phyloP scores from a whole-genome alignment of 2,329 filamentous ascomycete genomes.

The Aspergillus puulaauensis region DNA sequence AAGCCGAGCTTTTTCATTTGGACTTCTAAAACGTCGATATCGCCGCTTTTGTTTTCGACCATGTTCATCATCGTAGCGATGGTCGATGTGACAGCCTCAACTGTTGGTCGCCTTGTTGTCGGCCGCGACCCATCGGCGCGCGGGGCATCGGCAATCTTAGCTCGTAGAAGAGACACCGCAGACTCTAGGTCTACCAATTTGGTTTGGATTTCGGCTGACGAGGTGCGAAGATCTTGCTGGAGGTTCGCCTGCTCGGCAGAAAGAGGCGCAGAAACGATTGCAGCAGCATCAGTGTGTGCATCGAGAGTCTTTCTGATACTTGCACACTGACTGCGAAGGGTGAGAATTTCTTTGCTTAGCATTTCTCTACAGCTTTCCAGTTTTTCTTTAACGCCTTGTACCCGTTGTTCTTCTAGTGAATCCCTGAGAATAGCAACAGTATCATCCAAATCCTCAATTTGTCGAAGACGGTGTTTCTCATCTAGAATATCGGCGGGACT shows the following conservation, averaged over 20 bases:
- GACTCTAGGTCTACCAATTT: conserved; percentile 78
- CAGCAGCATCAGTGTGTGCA: conserved; percentile 67
- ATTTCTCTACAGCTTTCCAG: conserved; percentile 68
- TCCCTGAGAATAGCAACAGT: conserved; percentile 66
- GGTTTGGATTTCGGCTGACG: conserved; percentile 72
- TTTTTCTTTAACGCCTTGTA: conserved; percentile 68
- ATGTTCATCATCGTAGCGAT: conserved; percentile 90
- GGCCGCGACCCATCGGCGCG: conserved; percentile 45
- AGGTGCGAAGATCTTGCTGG: conserved; percentile 76
- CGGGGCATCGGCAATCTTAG: conserved; percentile 65
- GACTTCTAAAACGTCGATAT: conserved; percentile 85
- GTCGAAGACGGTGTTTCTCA: conserved; percentile 69
- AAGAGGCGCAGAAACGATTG: conserved; percentile 69
- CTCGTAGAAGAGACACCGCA: conserved; percentile 72
- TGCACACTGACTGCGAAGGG: conserved; percentile 71
- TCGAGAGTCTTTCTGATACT: conserved; percentile 76
- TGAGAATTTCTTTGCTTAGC: conserved; percentile 64
- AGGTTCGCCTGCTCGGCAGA: conserved; percentile 79
- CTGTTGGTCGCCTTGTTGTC: conserved; percentile 65
- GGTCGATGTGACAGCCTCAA: conserved; percentile 88
- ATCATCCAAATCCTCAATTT: conserved; percentile 67
- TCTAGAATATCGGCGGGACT: conserved; percentile 69
- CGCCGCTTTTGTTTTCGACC: conserved; percentile 86
- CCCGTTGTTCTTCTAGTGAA: conserved; percentile 65
- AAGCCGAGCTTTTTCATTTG: conserved; percentile 75